These are phyloP conservation scores for Lasiosphaeria ovina DNA, from an alignment of 495 filamentous ascomycete genomes.

Conservation along the genomic window DNA sequence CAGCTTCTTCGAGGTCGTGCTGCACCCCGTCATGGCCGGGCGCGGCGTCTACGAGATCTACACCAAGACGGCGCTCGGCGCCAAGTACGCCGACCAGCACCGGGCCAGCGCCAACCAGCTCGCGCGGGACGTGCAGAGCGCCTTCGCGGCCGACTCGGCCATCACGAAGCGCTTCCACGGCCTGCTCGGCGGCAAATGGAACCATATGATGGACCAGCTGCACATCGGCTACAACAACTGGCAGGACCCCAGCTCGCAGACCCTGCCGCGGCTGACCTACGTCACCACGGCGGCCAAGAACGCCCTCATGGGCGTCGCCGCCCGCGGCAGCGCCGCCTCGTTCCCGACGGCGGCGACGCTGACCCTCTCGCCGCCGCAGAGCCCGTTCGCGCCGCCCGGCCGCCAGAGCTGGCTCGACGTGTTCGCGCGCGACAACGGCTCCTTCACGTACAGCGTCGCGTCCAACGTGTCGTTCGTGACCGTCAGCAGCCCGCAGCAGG, in stretches of 20 bases:
- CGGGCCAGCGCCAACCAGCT: conserved; percentile 43
- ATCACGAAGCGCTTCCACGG: conserved; percentile 57
- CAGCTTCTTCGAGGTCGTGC: conserved; percentile 62
- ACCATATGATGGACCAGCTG: conserved; percentile 43
- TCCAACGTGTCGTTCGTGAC: conserved; percentile 50
- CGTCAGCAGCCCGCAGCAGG: conserved; percentile 35
- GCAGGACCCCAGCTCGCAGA: conserved; percentile 59
- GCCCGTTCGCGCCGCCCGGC: conserved; percentile 48
- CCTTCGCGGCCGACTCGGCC: conserved; percentile 53
- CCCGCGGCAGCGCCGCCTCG: conserved; percentile 51
- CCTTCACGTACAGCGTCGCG: conserved; percentile 50
- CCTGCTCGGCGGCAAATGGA: conserved; percentile 61
- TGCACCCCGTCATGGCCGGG: conserved; percentile 59
- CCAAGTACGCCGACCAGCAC: conserved; percentile 24
- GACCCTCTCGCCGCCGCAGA: conserved; percentile 45
- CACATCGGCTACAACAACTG: conserved; percentile 40
- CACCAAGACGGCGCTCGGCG: conserved; percentile 28
- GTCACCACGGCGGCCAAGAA: conserved; percentile 41
- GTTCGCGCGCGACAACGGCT: conserved; percentile 52
- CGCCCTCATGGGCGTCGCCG: conserved; percentile 56
- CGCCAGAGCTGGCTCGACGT: conserved; percentile 55
- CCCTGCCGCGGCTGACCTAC: conserved; percentile 45
- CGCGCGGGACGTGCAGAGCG: conserved; percentile 47
- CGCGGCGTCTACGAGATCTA: conserved; percentile 38
- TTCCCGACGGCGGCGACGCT: conserved; percentile 47